These are phyloP conservation scores for Arbutus unedo DNA, from an alignment of 148 eudicot genomes.

Conservation along the genomic window DNA sequence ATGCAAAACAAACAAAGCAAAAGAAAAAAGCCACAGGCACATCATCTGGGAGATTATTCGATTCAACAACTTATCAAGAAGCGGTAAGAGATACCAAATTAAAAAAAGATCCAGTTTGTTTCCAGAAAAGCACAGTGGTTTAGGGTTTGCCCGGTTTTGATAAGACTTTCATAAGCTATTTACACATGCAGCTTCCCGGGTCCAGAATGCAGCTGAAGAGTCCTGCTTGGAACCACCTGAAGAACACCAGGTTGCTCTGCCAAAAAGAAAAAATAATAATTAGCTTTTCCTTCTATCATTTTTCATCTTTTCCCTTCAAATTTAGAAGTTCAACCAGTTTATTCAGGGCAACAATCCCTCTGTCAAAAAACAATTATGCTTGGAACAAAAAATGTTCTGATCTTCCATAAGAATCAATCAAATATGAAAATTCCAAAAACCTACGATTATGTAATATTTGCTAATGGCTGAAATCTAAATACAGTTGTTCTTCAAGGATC, in stretches of 20 bases:
- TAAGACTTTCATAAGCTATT: background rate
- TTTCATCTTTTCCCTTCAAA: background rate
- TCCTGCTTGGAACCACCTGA: slow-evolving; percentile 63
- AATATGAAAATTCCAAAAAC: background rate
- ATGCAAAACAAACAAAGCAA: background rate
- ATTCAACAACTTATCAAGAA: background rate
- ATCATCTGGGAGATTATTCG: background rate
- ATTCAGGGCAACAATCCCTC: background rate
- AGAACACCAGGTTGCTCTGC: slow-evolving; percentile 89
- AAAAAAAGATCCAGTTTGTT: background rate
- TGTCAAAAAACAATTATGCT: background rate
- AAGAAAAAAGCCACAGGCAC: background rate
- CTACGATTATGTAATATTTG: background rate
- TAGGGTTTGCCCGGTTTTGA: background rate
- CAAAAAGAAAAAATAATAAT: slow-evolving; percentile 2
- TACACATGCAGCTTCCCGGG: slow-evolving; percentile 22
- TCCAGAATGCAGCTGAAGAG: slow-evolving; percentile 70
- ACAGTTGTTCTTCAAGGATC: background rate
- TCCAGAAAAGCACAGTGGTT: background rate
- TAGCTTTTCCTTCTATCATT: background rate
- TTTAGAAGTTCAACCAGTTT: background rate
- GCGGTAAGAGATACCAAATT: background rate
- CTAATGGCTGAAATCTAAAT: background rate
- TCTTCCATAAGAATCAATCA: background rate
- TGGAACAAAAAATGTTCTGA: background rate